Percentiles rank a stretch among this genome's conserved stretches.
phyloP scores from a whole-genome alignment of 106 monocot species.

The Dioscorea zingiberensis region DNA sequence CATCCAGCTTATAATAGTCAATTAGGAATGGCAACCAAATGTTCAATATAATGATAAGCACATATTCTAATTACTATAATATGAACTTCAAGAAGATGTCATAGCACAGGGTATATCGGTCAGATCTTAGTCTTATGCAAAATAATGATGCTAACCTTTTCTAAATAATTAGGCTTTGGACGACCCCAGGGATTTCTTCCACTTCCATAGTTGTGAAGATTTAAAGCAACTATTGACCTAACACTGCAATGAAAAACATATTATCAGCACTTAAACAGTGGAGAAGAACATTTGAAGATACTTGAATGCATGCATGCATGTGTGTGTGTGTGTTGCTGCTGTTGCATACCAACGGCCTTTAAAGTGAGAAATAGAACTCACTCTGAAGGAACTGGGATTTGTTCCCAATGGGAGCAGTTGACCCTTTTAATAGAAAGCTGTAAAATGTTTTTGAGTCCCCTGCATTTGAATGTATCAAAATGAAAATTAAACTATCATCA shows the following conservation, averaged over 20 bases:
- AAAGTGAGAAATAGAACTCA: constrained; percentile 5
- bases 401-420: constrained; percentile 70
- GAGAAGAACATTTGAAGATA: too few species aligned
- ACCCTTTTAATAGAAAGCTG: constrained; percentile 48
- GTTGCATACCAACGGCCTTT: background rate
- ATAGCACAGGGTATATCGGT: too few species aligned
- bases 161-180: constrained; percentile 83
- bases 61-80: too few species aligned
- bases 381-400: constrained; percentile 67
- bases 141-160: constrained; percentile 54
- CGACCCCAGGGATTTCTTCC: constrained; percentile 94
- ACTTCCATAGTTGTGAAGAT: constrained; percentile 93
- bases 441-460: constrained; percentile 83
- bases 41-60: too few species aligned
- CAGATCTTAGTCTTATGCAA: background rate
- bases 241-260: constrained; percentile 50
- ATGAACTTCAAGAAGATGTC: too few species aligned
- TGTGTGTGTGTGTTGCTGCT: background rate
- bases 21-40: too few species aligned
- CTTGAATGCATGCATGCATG: background rate
- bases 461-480: constrained; percentile 17
- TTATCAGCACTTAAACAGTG: background rate
- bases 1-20: too few species aligned
- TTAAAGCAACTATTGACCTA: constrained; percentile 79
- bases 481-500: too few species aligned